Base-by-base conservation (phyloP, 1,284 basidiomycete species). In the Volvariella surrecta region DNA sequence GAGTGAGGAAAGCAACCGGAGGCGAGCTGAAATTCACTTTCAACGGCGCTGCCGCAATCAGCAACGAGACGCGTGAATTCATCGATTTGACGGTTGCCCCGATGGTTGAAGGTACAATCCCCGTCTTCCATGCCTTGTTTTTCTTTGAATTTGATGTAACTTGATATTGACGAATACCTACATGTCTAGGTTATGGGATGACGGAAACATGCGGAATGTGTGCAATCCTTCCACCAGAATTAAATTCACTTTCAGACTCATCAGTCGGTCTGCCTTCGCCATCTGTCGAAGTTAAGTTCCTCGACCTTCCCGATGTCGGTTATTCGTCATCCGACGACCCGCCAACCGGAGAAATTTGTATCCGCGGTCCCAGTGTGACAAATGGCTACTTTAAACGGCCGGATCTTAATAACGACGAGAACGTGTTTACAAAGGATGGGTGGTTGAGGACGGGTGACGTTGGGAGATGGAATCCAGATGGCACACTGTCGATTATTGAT, bases 141-240 rank as follows among this genome's bases (percentile, higher is more conserved):
- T 15, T 21, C 17, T 28, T 19, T 38, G 20, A 37, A 11, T 28
- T 31, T 37, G n/a, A 44, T 13, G 13, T 49, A n/a, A 40, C 19
- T 15, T 40, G 30, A n/a, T 32, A 15, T n/a, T 15, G 34, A 16
- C n/a, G 13, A 35, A 15, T 19, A 15, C 8, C 34, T 35, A 7
- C 35, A 20, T 39, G 16, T 40, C 4, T 53, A 91, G 89, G 87
- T 15, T 95, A 95, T 58, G 92, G 94, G 42, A 82, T 96, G 75
- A 97, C 93, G 18, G 93, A 96, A 59, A 84, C 89, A 2, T 87
- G 87, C 54, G 87, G 85, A 28, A 89, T 90, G 83, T 88, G 82
- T 54, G 73, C 81, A 11, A 71, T 93, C 48, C 66, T 89, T 16
- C 82, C 86, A 6, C 93, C 92, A 3, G 85, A 86, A 52, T 71